Evolutionary conservation across 768 basidiomycete species (phyloP).

Genomic region (Lepiota venenata): DNA sequence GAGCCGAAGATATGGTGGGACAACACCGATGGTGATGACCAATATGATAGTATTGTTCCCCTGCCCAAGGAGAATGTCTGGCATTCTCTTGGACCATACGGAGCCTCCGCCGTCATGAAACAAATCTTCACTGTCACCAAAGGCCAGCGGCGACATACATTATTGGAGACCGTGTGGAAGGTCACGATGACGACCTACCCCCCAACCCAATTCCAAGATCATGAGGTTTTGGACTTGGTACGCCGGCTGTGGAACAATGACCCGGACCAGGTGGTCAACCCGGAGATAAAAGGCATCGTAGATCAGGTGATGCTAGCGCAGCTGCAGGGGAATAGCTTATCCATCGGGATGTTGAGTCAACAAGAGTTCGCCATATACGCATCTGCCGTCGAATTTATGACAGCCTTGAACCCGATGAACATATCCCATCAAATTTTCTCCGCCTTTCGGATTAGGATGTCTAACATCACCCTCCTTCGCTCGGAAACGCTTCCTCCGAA

Average conservation of each 20-base stretch:
- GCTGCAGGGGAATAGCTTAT: constrained; percentile 2
- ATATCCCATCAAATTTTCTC: not conserved
- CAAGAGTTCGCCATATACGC: constrained; percentile 5
- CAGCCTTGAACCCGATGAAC: not conserved
- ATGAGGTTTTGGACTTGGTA: constrained; percentile 11
- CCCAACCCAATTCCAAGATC: constrained; percentile 2
- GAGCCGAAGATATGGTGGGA: constrained; percentile 12
- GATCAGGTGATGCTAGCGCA: constrained; percentile 9
- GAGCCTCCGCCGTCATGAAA: constrained; percentile 14
- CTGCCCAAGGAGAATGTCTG: constrained; percentile 7
- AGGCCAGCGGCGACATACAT: constrained; percentile 10
- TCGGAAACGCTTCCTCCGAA: constrained; percentile 9
- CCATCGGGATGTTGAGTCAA: constrained; percentile 7
- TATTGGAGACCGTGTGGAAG: constrained; percentile 10
- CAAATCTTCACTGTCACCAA: constrained; percentile 15
- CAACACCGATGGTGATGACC: not conserved
- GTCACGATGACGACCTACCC: constrained; percentile 7
- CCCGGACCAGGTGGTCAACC: constrained; percentile 5
- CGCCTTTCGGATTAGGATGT: constrained; percentile 2
- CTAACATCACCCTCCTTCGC: constrained; percentile 11
- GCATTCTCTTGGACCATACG: constrained; percentile 7
- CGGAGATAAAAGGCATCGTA: constrained; percentile 6
- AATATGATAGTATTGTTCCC: constrained; percentile 5
- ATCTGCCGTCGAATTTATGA: constrained; percentile 11
- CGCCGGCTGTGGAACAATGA: constrained; percentile 9